Evolutionary conservation across 2,329 filamentous ascomycete species (phyloP).

Genomic region (Pseudocercospora eumusae): DNA sequence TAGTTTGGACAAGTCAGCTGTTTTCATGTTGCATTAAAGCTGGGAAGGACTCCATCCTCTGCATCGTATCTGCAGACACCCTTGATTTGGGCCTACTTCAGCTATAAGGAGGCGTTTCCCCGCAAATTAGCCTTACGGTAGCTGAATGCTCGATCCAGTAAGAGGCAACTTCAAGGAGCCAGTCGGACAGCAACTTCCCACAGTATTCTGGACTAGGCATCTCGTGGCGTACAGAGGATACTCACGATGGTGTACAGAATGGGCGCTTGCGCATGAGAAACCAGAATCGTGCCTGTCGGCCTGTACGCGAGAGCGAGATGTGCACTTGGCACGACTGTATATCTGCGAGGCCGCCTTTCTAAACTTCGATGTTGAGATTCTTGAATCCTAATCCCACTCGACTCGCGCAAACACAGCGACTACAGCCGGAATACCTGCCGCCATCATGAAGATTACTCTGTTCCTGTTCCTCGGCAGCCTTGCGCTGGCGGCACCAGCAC

Average conservation of each 20-base stretch:
- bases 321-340: neutral
- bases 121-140: neutral
- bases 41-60: neutral
- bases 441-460: neutral
- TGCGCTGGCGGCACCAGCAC: neutral
- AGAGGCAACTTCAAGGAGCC: neutral
- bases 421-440: neutral
- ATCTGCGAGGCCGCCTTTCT: neutral
- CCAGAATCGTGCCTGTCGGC: neutral
- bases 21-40: neutral
- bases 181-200: neutral
- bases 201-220: neutral
- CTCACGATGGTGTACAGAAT: neutral
- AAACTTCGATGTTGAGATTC: neutral
- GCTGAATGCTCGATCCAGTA: neutral
- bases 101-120: neutral
- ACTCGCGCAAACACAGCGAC: neutral
- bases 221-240: neutral
- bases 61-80: neutral
- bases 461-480: neutral
- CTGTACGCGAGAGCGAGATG: neutral
- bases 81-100: neutral
- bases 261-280: neutral
- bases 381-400: neutral
- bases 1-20: neutral